These are phyloP conservation scores for Daldinia sp. DNA, from an alignment of 2,329 filamentous ascomycete genomes.

Conservation along the genomic window DNA sequence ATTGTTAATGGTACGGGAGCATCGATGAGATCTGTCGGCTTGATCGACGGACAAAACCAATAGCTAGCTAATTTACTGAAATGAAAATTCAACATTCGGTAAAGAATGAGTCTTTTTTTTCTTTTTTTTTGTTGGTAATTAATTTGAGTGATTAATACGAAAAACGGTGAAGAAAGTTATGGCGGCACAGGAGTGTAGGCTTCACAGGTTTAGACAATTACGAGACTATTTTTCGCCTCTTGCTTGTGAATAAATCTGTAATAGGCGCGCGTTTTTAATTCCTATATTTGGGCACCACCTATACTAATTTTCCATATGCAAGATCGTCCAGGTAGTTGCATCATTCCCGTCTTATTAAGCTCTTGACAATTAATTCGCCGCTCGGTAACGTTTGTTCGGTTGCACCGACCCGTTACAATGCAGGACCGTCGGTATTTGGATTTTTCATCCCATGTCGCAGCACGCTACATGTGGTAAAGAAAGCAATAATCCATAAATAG, in stretches of 20 bases:
- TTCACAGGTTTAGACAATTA: not conserved
- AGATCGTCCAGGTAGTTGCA: conserved; percentile 21
- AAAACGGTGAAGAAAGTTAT: conserved; percentile 6
- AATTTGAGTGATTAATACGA: conserved; percentile 7
- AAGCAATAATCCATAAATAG: conserved; percentile 35
- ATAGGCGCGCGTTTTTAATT: not conserved
- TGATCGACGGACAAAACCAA: conserved; percentile 22
- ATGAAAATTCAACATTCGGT: conserved; percentile 30
- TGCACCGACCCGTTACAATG: conserved; percentile 23
- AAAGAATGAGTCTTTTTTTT: not conserved
- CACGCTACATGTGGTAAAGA: not conserved
- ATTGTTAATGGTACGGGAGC: conserved; percentile 4
- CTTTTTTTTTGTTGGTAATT: not conserved
- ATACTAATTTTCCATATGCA: conserved; percentile 5
- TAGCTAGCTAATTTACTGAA: conserved; percentile 23
- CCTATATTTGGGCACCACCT: conserved; percentile 16
- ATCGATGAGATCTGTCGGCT: conserved; percentile 17
- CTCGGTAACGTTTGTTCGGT: conserved; percentile 14
- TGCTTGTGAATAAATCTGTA: not conserved
- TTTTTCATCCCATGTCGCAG: not conserved
- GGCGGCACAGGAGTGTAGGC: conserved; percentile 8
- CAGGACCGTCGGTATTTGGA: conserved; percentile 28
- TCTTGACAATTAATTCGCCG: not conserved
- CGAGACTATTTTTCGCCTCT: not conserved
- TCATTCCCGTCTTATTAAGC: conserved; percentile 11